A percentile compares a stretch with the other conserved stretches of the same genome.
Evolutionary conservation across 352 stramenopile genomes (phyloP).

Genomic region (Phytopythium sindhum): DNA sequence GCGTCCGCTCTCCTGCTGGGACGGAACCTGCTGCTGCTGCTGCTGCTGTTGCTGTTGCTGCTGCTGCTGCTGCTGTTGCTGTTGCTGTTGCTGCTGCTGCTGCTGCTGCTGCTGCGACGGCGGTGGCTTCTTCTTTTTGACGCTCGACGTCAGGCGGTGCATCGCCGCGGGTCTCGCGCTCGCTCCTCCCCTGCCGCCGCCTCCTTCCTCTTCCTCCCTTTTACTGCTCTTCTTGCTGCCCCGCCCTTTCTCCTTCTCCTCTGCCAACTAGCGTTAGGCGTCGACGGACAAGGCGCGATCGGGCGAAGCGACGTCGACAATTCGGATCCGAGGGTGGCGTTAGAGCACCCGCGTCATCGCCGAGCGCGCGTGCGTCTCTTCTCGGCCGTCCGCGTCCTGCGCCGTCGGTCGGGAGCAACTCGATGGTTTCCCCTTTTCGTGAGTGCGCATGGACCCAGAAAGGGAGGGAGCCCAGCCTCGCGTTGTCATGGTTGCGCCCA

Average conservation of each 20-base stretch:
- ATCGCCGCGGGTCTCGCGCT: neutral
- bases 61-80: constrained; percentile 7
- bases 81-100: constrained; percentile 7
- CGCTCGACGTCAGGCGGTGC: constrained; percentile 9
- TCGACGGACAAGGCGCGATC: no score
- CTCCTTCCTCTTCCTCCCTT: neutral
- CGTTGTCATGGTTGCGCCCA: neutral
- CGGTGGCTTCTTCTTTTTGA: constrained; percentile 9
- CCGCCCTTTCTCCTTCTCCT: neutral
- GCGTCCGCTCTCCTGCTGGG: neutral
- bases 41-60: constrained; percentile 6
- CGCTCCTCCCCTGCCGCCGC: neutral
- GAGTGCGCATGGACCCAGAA: constrained; percentile 4
- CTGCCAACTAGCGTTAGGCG: no score
- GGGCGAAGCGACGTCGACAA: neutral
- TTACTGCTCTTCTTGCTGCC: neutral
- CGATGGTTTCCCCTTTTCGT: constrained; percentile 1
- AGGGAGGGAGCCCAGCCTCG: no score
- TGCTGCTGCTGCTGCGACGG: constrained; percentile 4
- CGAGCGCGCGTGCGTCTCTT: neutral
- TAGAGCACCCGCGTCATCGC: constrained; percentile 9
- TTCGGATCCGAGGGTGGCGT: neutral
- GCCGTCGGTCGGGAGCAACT: neutral
- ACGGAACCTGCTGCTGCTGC: constrained; percentile 6
- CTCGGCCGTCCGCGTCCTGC: neutral